Conservation (phyloP, 306 rosid genomes). For the Sphenostylis stenocarpa region DNA sequence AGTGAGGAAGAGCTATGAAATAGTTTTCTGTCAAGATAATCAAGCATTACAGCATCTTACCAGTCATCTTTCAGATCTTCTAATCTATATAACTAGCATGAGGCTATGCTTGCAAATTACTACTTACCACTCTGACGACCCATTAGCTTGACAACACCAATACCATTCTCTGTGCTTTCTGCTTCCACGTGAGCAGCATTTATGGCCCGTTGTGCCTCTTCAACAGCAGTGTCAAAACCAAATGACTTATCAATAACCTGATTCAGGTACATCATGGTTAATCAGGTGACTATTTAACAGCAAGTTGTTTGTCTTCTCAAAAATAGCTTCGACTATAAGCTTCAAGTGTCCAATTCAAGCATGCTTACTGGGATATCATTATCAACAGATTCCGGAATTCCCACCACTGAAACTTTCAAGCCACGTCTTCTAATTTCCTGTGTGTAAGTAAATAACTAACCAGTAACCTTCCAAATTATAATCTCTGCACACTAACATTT, state of each 20-base stretch:
- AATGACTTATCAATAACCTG: constrained; percentile 81
- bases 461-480: not conserved
- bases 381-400: constrained; percentile 94
- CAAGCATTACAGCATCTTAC: not conserved
- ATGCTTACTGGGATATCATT: constrained; percentile 81
- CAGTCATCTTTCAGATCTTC: not conserved
- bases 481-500: not conserved
- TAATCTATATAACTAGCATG: not conserved
- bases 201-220: constrained; percentile 39
- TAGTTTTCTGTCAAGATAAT: not conserved
- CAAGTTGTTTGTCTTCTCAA: not conserved
- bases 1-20: not conserved
- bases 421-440: constrained; percentile 84
- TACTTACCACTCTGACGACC: constrained; percentile 66
- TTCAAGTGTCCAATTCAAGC: constrained; percentile 6
- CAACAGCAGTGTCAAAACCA: constrained; percentile 83
- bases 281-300: not conserved
- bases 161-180: constrained; percentile 66
- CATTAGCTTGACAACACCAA: constrained; percentile 75
- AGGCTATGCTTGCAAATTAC: not conserved
- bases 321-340: not conserved
- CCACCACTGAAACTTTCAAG: constrained; percentile 74
- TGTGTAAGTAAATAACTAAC: constrained; percentile 18
- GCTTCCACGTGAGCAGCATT: constrained; percentile 76
- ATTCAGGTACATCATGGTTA: constrained; percentile 13